Base-by-base conservation (phyloP, 2,329 filamentous ascomycete species). In the Pyricularia pennisetigena region DNA sequence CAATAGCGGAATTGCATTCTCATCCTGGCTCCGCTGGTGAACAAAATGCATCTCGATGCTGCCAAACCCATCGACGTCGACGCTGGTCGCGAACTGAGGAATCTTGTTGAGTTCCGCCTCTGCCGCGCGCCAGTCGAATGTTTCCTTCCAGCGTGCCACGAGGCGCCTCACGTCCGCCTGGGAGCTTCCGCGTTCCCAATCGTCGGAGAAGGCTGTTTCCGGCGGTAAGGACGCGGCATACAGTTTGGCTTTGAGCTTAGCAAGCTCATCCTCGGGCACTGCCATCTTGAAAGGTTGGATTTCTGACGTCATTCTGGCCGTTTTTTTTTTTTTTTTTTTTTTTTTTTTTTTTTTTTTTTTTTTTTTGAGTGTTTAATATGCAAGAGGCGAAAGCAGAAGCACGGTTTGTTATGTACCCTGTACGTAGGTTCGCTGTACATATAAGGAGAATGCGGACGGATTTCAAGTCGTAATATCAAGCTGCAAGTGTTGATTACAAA, bases 41-140 rank as follows among this genome's bases (percentile, higher is more conserved):
- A 91, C 75, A 74, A 88, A 90, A 76, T 92, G 89, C 3, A 91
- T 79, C 41, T 87, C 80, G 65, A 90, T 74, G 0, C 81, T 78
- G 1, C 82, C 87, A 71, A 88, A 90, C 0, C 84, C 86, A 12
- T 86, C 81, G 0, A 90, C 82, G 0, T 79, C 71, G 8, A 91
- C 78, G 1, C 73, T 74, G 0, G 83, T 84, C 1, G 78, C 81
- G 76, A 82, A 90, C 66, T 91, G 87, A 0, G 86, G 84, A 7
- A 89, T 75, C 32, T 81, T 69, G 73, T 91, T 91, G 12, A 91
- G 74, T 64, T 81, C 79, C 4, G 79, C 76, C 75, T 91, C 88
- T 24, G 83, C 81, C 49, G 79, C 78, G 35, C 86, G 82, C 88
- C 88, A 92, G 74, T 90, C 83, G 70, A 74, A 79, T 73, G 83